Evolutionary conservation across 129 eudicot genomes (phyloP).

Genomic region (Solidago caesia): DNA sequence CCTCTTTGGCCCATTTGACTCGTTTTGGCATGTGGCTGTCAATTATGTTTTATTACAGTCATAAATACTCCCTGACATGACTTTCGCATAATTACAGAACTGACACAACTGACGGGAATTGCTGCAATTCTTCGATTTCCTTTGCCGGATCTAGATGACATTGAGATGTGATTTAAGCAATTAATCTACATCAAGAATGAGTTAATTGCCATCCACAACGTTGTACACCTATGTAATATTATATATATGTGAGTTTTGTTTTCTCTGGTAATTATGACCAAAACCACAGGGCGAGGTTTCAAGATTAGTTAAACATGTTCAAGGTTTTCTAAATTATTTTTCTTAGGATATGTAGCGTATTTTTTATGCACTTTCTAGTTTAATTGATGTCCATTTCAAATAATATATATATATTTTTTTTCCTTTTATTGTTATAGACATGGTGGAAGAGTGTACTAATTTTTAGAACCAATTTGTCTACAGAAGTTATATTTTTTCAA

Average conservation of each 20-base stretch:
- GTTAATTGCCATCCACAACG: neutral
- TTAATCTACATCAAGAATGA: neutral
- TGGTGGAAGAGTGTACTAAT: too few species aligned
- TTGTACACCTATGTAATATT: constrained; percentile 24
- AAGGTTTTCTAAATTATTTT: constrained; percentile 16
- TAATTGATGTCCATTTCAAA: too few species aligned
- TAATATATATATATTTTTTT: too few species aligned
- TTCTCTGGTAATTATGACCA: constrained; percentile 10
- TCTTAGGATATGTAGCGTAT: neutral
- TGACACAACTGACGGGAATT: constrained; percentile 86
- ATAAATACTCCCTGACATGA: neutral
- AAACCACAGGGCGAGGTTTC: constrained; percentile 25
- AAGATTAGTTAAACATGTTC: constrained; percentile 7
- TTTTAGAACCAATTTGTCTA: too few species aligned
- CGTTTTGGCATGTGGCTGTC: too few species aligned
- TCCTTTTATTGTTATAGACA: too few species aligned
- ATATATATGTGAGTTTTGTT: neutral
- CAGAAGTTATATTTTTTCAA: too few species aligned
- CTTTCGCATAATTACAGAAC: constrained; percentile 49
- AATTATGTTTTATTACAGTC: too few species aligned
- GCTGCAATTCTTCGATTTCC: constrained; percentile 97
- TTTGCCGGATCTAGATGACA: constrained; percentile 83
- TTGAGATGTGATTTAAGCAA: constrained; percentile 62
- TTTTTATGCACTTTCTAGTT: too few species aligned
- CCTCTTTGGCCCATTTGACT: neutral